These are phyloP conservation scores for Aureobasidium leucospermi DNA, from an alignment of 2,329 filamentous ascomycete genomes.

Conservation along the genomic window DNA sequence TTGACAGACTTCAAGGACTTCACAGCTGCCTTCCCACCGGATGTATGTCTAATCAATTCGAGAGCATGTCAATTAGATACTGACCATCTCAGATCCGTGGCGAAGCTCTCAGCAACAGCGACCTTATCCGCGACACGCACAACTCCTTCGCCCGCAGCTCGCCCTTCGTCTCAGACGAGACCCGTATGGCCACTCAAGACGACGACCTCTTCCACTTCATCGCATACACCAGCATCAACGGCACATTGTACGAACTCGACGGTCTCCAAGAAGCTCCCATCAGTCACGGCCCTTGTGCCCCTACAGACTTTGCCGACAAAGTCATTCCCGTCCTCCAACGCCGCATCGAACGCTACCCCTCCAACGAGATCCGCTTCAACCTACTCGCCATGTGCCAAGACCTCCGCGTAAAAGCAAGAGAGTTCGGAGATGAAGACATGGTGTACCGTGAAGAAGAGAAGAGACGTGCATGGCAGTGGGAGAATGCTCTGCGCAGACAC, in stretches of 20 bases:
- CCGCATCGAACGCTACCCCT: conserved; percentile 76
- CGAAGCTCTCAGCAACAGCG: conserved; percentile 62
- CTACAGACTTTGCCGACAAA: conserved; percentile 66
- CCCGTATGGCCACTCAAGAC: conserved; percentile 59
- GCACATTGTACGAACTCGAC: conserved; percentile 85
- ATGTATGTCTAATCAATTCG: conserved; percentile 28
- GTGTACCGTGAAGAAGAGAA: conserved; percentile 75
- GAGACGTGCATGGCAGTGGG: conserved; percentile 81
- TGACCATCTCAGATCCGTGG: conserved; percentile 49
- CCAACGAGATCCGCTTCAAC: conserved; percentile 89
- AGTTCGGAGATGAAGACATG: conserved; percentile 75
- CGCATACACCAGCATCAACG: conserved; percentile 77
- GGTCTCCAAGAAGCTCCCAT: conserved; percentile 91
- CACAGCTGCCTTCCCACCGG: conserved; percentile 68
- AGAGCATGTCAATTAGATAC: not conserved
- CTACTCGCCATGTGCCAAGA: conserved; percentile 87
- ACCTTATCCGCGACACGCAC: conserved; percentile 58
- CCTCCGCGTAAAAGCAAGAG: conserved; percentile 64
- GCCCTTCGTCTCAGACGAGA: conserved; percentile 89
- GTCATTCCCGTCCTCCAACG: conserved; percentile 83
- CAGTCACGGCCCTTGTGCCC: conserved; percentile 67
- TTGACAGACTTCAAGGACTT: conserved; percentile 81
- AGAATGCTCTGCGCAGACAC: conserved; percentile 84
- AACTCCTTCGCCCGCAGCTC: conserved; percentile 84
- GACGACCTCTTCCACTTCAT: conserved; percentile 98